A percentile compares a stretch with the other conserved stretches of the same genome.
These are phyloP conservation scores for Melampsora larici-populina DNA, from an alignment of 1,284 basidiomycete genomes.

Conservation along the genomic window DNA sequence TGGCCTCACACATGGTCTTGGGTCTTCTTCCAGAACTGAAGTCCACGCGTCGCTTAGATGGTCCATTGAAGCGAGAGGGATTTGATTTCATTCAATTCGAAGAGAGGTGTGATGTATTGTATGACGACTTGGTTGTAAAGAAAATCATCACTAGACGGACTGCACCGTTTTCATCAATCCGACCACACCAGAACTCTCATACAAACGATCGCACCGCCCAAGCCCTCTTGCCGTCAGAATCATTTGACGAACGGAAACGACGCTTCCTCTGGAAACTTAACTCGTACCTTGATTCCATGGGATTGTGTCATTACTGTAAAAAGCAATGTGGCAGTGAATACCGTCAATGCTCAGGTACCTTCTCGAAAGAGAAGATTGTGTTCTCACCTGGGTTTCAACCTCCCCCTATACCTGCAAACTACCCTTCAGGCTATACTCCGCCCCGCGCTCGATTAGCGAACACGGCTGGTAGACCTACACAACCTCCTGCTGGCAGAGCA, in stretches of 20 bases:
- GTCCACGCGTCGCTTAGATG: not conserved
- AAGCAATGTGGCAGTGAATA: not conserved
- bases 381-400: not conserved
- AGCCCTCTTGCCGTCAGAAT: not conserved
- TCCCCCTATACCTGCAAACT: not conserved
- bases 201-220: not conserved
- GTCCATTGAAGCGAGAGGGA: not conserved
- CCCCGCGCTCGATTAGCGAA: not conserved
- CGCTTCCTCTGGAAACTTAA: conserved; percentile 9
- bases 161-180: too few relatives aligned
- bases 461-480: not conserved
- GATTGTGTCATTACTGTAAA: conserved; percentile 6
- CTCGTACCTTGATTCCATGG: not conserved
- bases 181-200: not conserved
- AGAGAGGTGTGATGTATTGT: not conserved
- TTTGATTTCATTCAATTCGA: not conserved
- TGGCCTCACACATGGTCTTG: too few relatives aligned
- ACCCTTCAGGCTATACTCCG: not conserved
- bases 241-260: not conserved
- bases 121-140: not conserved
- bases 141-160: not conserved
- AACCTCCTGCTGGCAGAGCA: not conserved
- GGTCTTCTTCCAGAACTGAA: too few relatives aligned
- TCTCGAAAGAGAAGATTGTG: not conserved
- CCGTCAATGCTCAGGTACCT: not conserved